Evolutionary conservation across 352 stramenopile species (phyloP), one percentile per base, ranked within the genome.

Genomic region (Phytophthora pseudosyringae): DNA sequence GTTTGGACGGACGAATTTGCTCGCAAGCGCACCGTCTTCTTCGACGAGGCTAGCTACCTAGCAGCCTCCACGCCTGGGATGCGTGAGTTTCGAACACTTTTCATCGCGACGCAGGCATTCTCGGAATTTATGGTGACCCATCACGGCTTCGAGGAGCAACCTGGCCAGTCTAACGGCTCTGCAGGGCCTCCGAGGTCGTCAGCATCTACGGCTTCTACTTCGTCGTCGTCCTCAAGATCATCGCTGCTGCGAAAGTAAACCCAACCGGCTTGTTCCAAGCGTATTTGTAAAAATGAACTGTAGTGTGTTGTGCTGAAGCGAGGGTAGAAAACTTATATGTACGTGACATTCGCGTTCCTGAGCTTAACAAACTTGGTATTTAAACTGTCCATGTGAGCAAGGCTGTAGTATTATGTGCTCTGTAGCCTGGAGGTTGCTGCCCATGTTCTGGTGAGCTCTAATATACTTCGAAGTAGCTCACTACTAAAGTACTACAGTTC

Each of bases 1-100:
- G 78, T 89, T 21, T 95, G 87, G 87, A 91, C 80, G 3, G 87
- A 95, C 66, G 85, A 95, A 65, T 91, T 91, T 69, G 88, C 81
- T 18, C 75, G 81, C 36, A 83, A 88, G 32, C 79, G 85, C 44
- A 93, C 86, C 7, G 73, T 91, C 9, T 94, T 95, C 56, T 94
- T 95, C 49, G 87, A 95, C 53, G 87, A 95, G 57, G 87, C 87
- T 21, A 93, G 87, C 59, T 95, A 95, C 54, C 59, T 95, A 25
- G 87, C 87, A 26, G 81, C 81, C 5, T 95, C 87, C 7, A 46
- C 81, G 5, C 81, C 80, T 0, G 78, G 90, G 18, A 91, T 88
- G 67, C 87, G 87, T 29, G 83, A 93, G 53, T 94, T 95, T 43
- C 82, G 86, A 57, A 95, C 85, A 25, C 69, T 86, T n/a, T 94